These are phyloP conservation scores for Coemansia sp. DNA, from an alignment of 192 early-diverging fungal genomes.

Conservation along the genomic window DNA sequence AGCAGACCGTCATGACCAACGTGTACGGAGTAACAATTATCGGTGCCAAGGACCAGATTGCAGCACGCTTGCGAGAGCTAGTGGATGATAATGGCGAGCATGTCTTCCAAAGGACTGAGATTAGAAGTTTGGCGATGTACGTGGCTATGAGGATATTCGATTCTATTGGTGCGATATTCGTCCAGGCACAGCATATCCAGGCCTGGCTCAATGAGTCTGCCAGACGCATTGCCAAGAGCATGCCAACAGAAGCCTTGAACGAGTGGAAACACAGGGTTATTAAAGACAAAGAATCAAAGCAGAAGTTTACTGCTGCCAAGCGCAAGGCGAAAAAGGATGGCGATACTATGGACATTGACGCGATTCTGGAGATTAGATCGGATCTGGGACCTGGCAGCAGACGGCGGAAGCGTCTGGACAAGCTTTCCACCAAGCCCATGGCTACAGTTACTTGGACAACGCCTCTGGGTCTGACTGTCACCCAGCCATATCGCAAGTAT, in stretches of 20 bases:
- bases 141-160: conserved; percentile 81
- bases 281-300: conserved; percentile 26
- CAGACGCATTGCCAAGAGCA: conserved; percentile 76
- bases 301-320: conserved; percentile 27
- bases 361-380: conserved; percentile 26
- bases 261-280: conserved; percentile 38
- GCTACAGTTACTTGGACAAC: conserved; percentile 95
- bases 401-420: conserved; percentile 37
- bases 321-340: conserved; percentile 16
- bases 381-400: conserved; percentile 41
- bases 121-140: conserved; percentile 62
- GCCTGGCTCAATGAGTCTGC: conserved; percentile 92
- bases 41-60: conserved; percentile 87
- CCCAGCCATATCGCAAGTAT: conserved; percentile 92
- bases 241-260: conserved; percentile 57
- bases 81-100: conserved; percentile 68
- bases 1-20: conserved; percentile 99
- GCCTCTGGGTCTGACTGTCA: conserved; percentile 88
- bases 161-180: conserved; percentile 87
- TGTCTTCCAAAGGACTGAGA: conserved; percentile 43
- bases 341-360: conserved; percentile 17
- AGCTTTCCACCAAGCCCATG: conserved; percentile 65
- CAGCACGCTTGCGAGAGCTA: conserved; percentile 77
- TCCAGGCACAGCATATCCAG: conserved; percentile 86
- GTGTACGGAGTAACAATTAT: conserved; percentile 98